phyloP scores from a whole-genome alignment of 2,329 filamentous ascomycete genomes.

The Colletotrichum sp. region DNA sequence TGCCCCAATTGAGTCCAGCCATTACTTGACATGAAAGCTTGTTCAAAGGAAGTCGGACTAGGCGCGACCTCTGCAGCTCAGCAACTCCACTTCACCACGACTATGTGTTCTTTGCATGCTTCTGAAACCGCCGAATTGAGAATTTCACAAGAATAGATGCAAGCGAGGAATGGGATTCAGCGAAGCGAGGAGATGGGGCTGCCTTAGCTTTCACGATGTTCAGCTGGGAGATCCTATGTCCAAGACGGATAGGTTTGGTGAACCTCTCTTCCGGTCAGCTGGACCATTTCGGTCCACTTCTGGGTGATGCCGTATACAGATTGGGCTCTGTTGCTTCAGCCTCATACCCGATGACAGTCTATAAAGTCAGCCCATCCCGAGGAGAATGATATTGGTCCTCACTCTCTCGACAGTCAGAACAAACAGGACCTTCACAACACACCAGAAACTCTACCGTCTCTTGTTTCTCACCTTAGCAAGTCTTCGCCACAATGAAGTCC shows the following conservation, averaged over 20 bases:
- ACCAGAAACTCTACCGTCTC: background rate
- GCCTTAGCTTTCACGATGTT: background rate
- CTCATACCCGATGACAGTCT: background rate
- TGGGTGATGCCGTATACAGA: accelerated
- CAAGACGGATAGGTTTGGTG: too few relatives aligned
- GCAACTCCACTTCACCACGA: background rate
- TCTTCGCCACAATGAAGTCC: background rate
- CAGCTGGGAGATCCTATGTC: background rate
- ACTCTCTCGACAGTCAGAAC: background rate
- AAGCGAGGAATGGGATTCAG: background rate
- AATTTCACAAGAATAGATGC: accelerated
- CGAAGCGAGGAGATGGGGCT: background rate
- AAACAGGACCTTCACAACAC: background rate
- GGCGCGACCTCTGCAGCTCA: background rate
- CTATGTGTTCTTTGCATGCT: background rate
- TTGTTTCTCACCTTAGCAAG: background rate
- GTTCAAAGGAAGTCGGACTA: background rate
- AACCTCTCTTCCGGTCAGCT: background rate
- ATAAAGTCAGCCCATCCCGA: background rate
- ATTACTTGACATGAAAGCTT: too few relatives aligned
- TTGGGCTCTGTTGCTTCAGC: background rate
- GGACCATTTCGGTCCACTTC: background rate
- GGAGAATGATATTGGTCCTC: background rate
- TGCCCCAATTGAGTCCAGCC: too few relatives aligned
- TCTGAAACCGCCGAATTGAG: background rate